A percentile compares a stretch with the other conserved stretches of the same genome.
These are phyloP conservation scores for Candida tetrigidarum DNA, from an alignment of 1,139 yeast species.

Conservation along the genomic window DNA sequence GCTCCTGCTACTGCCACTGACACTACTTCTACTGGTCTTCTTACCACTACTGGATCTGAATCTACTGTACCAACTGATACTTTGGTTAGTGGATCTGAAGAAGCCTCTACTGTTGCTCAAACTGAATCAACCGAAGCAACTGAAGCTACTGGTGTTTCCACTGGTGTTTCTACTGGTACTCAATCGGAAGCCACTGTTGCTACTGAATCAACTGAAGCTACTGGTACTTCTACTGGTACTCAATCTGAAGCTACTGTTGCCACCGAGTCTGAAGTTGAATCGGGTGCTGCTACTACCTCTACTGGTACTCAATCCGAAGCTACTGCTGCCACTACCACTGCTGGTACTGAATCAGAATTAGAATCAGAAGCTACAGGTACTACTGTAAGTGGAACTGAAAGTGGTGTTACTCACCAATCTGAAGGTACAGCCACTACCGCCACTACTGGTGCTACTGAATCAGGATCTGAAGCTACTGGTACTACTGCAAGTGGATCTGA, in stretches of 20 bases:
- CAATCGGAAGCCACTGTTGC: not conserved
- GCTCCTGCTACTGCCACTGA: constrained; percentile 6
- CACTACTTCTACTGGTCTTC: constrained; percentile 10
- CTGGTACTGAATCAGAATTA: too few species aligned
- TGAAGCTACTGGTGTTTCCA: constrained; percentile 1
- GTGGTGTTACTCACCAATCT: too few species aligned
- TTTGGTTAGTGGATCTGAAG: constrained; percentile 5
- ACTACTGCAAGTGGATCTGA: constrained; percentile 1
- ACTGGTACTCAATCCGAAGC: constrained; percentile 1
- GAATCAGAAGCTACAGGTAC: not conserved
- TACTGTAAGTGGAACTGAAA: not conserved
- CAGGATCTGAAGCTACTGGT: not conserved
- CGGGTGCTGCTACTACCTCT: not conserved
- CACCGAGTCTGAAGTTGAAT: not conserved
- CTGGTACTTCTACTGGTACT: not conserved
- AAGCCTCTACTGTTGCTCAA: not conserved
- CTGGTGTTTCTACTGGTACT: not conserved
- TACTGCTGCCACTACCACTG: constrained; percentile 3
- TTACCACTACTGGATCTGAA: constrained; percentile 1
- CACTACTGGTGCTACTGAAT: not conserved
- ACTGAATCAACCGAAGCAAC: not conserved
- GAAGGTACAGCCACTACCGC: constrained; percentile 2
- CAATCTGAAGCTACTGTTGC: not conserved
- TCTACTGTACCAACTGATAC: not conserved
- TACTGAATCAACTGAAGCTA: not conserved